Base-by-base conservation (phyloP, 2,329 filamentous ascomycete genomes). In the Pezicula neosporulosa region DNA sequence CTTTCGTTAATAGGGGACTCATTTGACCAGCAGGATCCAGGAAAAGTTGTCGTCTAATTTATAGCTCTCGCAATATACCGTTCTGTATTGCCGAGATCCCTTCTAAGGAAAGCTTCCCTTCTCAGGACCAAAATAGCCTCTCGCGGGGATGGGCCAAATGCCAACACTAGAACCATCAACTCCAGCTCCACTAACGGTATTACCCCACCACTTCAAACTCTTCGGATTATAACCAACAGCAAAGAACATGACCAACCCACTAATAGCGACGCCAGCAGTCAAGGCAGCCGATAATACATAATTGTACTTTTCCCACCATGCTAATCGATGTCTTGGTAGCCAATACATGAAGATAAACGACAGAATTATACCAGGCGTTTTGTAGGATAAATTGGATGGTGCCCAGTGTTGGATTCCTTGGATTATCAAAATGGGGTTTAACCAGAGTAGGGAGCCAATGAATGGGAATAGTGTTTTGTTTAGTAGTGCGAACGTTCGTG, bases 271-370 rank as follows among this genome's bases (percentile, higher is more conserved):
- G 7, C 71, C 73, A 4, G 69, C 70, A 9, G 67, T 70, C 47
- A 76, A 57, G 6, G 70, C 70, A 0, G 73, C 70, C 9, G 70
- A 73, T 3, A 76, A 60, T 3, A 73, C 68, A 56, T 74, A 76
- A 60, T 75, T 75, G 62, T 76, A 77, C 65, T 75, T 71, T 43
- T 71, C 66, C 71, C 71, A 75, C 70, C 71, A 75, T 1, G 71
- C 71, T 44, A 71, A 56, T 12, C 65, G 61, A 49, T 68, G 66
- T 13, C 68, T 60, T 1, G 68, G 68, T 2, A 76, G 57, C 61
- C 67, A 71, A 58, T 71, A 71, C 72, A 74, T 73, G 65, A 74
- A 74, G 49, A 74, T 56, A 47, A 66, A 71, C 1, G 65, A 66
- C 35, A 75, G 55, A 15, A 72, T 68, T 52, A 75, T 66, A 21